These are phyloP conservation scores for Apiospora sp. DNA, from an alignment of 2,329 filamentous ascomycete species.

Conservation along the genomic window DNA sequence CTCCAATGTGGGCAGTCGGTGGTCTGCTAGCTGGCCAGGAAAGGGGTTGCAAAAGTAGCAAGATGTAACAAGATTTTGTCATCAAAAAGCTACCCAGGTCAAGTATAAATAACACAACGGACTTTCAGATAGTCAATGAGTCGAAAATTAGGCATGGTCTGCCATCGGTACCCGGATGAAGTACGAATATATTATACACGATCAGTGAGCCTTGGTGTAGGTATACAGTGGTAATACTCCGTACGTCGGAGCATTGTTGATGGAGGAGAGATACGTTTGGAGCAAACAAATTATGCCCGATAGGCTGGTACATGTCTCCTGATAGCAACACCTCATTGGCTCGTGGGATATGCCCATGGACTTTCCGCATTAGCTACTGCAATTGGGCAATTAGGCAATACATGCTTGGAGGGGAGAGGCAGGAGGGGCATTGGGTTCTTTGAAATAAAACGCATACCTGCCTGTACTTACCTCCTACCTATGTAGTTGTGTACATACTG, in stretches of 20 bases:
- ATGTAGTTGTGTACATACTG: too few relatives aligned
- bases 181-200: too few relatives aligned
- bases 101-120: neutral
- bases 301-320: neutral
- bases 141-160: too few relatives aligned
- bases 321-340: neutral
- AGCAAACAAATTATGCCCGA: neutral
- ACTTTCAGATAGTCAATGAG: too few relatives aligned
- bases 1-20: neutral
- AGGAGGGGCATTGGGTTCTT: neutral
- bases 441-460: too few relatives aligned
- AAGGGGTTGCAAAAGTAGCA: neutral
- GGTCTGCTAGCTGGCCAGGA: neutral
- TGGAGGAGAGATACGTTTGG: too few relatives aligned
- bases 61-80: neutral
- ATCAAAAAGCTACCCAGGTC: neutral
- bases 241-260: too few relatives aligned
- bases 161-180: too few relatives aligned
- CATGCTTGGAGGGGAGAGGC: neutral
- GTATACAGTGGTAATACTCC: too few relatives aligned
- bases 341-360: neutral
- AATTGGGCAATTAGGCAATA: conserved; percentile 10
- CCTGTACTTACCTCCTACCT: too few relatives aligned
- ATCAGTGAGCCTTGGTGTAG: too few relatives aligned
- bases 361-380: neutral